Evolutionary conservation across 768 basidiomycete genomes (phyloP).

Genomic region (Kwoniella dendrophila): DNA sequence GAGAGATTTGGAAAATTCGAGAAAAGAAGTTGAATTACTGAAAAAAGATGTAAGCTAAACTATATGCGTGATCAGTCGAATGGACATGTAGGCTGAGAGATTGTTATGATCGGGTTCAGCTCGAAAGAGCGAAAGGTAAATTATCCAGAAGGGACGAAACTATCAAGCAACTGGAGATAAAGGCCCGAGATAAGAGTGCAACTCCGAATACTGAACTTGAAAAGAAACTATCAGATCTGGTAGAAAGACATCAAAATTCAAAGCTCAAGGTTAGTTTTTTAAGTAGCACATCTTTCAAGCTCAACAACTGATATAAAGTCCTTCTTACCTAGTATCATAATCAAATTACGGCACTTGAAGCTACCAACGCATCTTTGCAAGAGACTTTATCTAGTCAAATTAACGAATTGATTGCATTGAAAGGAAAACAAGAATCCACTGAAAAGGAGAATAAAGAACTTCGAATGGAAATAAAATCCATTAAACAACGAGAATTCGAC

Average conservation of each 20-base stretch:
- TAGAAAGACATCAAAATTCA: slow-evolving; percentile 19
- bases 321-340: slow-evolving; percentile 5
- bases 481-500: background rate
- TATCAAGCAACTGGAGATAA: slow-evolving; percentile 11
- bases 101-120: slow-evolving; percentile 9
- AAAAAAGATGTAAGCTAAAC: slow-evolving; percentile 18
- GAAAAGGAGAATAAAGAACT: slow-evolving; percentile 5
- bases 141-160: slow-evolving; percentile 31
- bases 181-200: background rate
- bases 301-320: background rate
- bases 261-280: slow-evolving; percentile 25
- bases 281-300: too few relatives aligned
- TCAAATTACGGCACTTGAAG: background rate
- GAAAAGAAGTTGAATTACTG: slow-evolving; percentile 10
- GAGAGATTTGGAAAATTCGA: slow-evolving; percentile 6
- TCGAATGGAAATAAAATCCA: background rate
- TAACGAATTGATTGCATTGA: background rate
- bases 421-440: background rate
- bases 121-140: slow-evolving; percentile 28
- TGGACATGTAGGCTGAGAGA: background rate
- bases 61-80: too few relatives aligned
- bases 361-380: slow-evolving; percentile 6
- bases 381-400: background rate
- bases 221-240: slow-evolving; percentile 25
- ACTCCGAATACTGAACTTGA: slow-evolving; percentile 15